These are phyloP conservation scores for Rhodamnia rubescens DNA, from an alignment of 345 rosid species.

Conservation along the genomic window DNA sequence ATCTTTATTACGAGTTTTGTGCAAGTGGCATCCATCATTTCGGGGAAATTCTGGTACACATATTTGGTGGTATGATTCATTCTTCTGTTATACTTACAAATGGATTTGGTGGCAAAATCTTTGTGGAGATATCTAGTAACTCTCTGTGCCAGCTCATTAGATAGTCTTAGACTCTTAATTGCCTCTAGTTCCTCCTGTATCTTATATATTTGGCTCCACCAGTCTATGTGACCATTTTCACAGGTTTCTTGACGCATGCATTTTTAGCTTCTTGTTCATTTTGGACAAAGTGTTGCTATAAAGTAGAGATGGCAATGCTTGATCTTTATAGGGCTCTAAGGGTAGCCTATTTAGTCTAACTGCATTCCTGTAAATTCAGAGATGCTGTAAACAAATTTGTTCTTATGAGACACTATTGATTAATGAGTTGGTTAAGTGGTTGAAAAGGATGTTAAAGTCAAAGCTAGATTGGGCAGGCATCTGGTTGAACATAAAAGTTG, in stretches of 20 bases:
- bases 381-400: not conserved
- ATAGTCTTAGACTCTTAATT: not conserved
- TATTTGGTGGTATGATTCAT: slow-evolving; percentile 60
- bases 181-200: not conserved
- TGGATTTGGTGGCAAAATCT: not conserved
- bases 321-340: not conserved
- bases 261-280: not conserved
- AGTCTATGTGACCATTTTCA: not conserved
- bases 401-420: not conserved
- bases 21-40: slow-evolving; percentile 67
- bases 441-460: not conserved
- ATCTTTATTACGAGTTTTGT: slow-evolving; percentile 84
- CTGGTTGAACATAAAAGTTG: not conserved
- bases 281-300: not conserved
- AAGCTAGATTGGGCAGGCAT: not conserved
- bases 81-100: not conserved
- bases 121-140: not conserved
- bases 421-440: not conserved
- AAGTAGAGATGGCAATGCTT: not conserved
- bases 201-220: not conserved
- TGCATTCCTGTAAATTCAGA: not conserved
- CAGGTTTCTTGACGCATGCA: not conserved
- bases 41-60: slow-evolving; percentile 76
- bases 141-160: not conserved
- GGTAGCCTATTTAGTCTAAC: not conserved